Percentiles rank a stretch among this genome's conserved stretches.
Conservation (phyloP, 805 yeast genomes). For the Teunomyces stri region DNA sequence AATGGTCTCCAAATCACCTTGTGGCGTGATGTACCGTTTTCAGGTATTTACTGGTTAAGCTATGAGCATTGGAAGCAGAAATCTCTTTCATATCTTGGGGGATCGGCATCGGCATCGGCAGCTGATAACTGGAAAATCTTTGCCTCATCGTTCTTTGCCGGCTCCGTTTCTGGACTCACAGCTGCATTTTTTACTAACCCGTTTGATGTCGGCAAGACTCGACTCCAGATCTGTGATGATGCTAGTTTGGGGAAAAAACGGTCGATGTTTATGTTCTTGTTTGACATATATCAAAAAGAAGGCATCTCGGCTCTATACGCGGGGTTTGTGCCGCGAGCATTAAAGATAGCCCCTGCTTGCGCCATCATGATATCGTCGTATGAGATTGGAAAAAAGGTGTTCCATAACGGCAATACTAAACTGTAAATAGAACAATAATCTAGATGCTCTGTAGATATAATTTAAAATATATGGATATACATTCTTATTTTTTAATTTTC, state of each 20-base stretch:
- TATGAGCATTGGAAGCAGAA: constrained; percentile 54
- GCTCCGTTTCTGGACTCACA: constrained; percentile 76
- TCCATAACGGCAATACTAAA: constrained; percentile 22
- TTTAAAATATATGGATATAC: background rate
- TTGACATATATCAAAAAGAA: constrained; percentile 62
- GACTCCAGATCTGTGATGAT: constrained; percentile 64
- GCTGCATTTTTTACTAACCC: constrained; percentile 92
- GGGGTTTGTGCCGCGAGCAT: constrained; percentile 80
- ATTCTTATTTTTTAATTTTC: too few relatives aligned
- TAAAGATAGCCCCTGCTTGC: constrained; percentile 95
- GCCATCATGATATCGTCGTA: constrained; percentile 97
- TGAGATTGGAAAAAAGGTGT: constrained; percentile 74
- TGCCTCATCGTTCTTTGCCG: constrained; percentile 68
- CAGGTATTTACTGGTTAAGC: constrained; percentile 91
- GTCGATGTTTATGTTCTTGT: constrained; percentile 68
- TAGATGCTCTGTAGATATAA: constrained; percentile 2
- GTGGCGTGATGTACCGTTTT: constrained; percentile 97
- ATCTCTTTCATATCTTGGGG: constrained; percentile 18
- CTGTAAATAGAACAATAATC: constrained; percentile 2
- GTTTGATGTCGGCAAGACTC: constrained; percentile 94
- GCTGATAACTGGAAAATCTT: constrained; percentile 48
- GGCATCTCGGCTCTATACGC: constrained; percentile 84
- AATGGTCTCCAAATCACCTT: constrained; percentile 84
- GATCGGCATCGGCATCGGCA: background rate
- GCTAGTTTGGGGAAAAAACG: constrained; percentile 7